Conservation (phyloP, 768 basidiomycete species). For the Hericium rajendrae region DNA sequence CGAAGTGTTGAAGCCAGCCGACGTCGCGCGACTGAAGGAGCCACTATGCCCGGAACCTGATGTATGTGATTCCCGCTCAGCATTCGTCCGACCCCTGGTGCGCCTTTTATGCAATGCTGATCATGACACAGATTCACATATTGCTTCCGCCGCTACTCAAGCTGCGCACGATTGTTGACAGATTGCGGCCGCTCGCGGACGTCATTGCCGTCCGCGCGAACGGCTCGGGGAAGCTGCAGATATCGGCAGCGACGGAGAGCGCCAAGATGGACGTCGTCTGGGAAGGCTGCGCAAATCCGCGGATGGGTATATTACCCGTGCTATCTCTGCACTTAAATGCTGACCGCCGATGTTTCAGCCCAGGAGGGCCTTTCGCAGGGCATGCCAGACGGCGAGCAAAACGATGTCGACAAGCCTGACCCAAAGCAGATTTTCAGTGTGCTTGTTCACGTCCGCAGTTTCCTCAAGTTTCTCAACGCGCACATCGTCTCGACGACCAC, state of each 20-base stretch:
- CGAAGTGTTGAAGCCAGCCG: conserved; percentile 67
- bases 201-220: conserved; percentile 62
- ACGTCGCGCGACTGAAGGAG: conserved; percentile 63
- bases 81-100: background rate
- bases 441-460: conserved; percentile 60
- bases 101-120: background rate
- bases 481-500: conserved; percentile 77
- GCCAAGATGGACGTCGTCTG: conserved; percentile 77
- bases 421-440: conserved; percentile 53
- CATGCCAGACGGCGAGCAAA: conserved; percentile 3
- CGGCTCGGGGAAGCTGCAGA: conserved; percentile 42
- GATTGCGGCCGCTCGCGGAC: conserved; percentile 61
- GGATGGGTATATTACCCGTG: conserved; percentile 27
- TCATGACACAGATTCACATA: conserved; percentile 52
- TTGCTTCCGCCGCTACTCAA: conserved; percentile 66
- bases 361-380: background rate
- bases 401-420: conserved; percentile 31
- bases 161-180: conserved; percentile 71
- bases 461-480: conserved; percentile 73
- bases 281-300: conserved; percentile 61
- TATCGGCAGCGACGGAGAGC: conserved; percentile 56
- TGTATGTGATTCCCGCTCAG: conserved; percentile 32
- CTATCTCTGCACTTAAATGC: background rate
- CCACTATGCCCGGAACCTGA: conserved; percentile 84
- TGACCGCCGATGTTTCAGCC: background rate